Evolutionary conservation across 1,284 basidiomycete species (phyloP).

Genomic region (Tilletia horrida): DNA sequence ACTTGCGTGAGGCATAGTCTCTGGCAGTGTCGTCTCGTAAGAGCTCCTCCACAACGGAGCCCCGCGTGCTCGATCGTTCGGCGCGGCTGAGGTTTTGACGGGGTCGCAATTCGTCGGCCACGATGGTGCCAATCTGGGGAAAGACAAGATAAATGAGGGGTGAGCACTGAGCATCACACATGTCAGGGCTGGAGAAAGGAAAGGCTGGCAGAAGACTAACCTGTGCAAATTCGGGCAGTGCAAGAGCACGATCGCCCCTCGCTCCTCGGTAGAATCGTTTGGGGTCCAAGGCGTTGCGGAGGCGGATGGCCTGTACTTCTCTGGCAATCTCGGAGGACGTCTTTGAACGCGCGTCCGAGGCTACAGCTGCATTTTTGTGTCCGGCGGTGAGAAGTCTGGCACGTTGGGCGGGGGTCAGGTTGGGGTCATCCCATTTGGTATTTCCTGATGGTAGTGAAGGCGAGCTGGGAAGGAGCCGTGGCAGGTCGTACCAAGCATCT

Average conservation of each 20-base stretch:
- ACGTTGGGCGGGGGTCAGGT: constrained; percentile 7
- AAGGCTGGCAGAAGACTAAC: constrained; percentile 16
- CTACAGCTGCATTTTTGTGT: neutral
- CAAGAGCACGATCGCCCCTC: constrained; percentile 64
- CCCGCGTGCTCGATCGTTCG: neutral
- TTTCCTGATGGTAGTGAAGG: neutral
- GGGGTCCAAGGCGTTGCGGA: constrained; percentile 89
- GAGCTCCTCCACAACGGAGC: constrained; percentile 12
- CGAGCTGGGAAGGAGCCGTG: neutral
- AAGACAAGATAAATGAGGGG: neutral
- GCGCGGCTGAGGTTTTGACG: constrained; percentile 4
- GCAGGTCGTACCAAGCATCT: constrained; percentile 4
- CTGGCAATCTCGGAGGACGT: constrained; percentile 66
- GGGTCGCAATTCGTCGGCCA: neutral
- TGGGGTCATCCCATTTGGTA: neutral
- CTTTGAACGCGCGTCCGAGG: constrained; percentile 38
- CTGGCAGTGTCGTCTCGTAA: constrained; percentile 5
- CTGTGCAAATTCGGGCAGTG: constrained; percentile 69
- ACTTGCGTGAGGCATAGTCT: constrained; percentile 10
- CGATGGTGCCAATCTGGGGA: constrained; percentile 7
- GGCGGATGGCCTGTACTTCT: constrained; percentile 85
- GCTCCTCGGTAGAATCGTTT: constrained; percentile 80
- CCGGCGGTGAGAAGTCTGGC: constrained; percentile 6
- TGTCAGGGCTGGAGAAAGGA: neutral
- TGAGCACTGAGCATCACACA: neutral